Percentiles rank a stretch among this genome's conserved stretches.
These are phyloP conservation scores for Boletus rex-veris DNA, from an alignment of 768 basidiomycete species.

Conservation along the genomic window DNA sequence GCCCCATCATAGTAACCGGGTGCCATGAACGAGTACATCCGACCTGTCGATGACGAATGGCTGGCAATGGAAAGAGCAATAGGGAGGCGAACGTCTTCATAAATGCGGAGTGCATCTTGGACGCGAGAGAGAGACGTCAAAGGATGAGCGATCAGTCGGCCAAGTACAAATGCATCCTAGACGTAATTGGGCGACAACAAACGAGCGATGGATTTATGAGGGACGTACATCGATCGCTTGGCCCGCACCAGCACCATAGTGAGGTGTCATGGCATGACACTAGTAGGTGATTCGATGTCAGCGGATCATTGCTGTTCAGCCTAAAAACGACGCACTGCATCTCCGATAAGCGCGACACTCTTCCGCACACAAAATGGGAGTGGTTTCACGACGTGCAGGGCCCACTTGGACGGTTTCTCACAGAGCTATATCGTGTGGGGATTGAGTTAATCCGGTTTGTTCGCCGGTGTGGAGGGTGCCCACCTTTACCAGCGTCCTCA, in stretches of 20 bases:
- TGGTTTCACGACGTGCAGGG: conserved; percentile 40
- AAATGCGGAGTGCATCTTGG: conserved; percentile 6
- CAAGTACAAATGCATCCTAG: conserved; percentile 23
- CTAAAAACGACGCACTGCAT: conserved; percentile 37
- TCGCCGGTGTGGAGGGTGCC: neutral
- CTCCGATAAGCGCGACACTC: conserved; percentile 46
- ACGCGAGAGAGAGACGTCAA: conserved; percentile 4
- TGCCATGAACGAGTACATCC: conserved; percentile 17
- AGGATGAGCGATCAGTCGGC: conserved; percentile 24
- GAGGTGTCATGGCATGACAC: conserved; percentile 26
- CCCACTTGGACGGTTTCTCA: conserved; percentile 40
- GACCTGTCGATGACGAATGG: conserved; percentile 14
- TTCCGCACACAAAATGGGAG: conserved; percentile 39
- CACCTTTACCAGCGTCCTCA: conserved; percentile 28
- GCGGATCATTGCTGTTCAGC: too few species aligned
- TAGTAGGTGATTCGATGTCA: neutral
- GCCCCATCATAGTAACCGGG: conserved; percentile 24
- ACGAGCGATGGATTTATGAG: neutral
- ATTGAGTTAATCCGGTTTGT: neutral
- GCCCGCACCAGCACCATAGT: conserved; percentile 23
- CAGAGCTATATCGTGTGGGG: conserved; percentile 26
- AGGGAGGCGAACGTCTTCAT: conserved; percentile 15
- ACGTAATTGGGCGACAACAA: too few species aligned
- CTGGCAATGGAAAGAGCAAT: conserved; percentile 11
- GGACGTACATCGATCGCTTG: conserved; percentile 24